Conservation (phyloP, 2,329 filamentous ascomycete species). For the Talaromyces piceae region DNA sequence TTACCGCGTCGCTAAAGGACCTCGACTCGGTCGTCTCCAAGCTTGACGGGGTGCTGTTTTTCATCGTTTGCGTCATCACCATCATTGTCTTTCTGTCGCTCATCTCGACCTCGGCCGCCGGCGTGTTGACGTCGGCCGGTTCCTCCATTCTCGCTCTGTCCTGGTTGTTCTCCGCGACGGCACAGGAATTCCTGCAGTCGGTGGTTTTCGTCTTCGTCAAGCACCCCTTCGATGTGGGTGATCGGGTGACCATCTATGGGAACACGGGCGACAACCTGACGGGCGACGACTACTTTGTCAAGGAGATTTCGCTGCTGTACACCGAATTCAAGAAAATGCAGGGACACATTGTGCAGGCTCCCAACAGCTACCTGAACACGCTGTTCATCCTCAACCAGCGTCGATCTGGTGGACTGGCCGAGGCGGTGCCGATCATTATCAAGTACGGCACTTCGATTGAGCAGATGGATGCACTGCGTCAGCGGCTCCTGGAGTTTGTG, state of each 20-base stretch:
- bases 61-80: constrained; percentile 73
- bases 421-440: constrained; percentile 74
- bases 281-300: constrained; percentile 94
- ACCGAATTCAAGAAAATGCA: constrained; percentile 99
- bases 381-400: constrained; percentile 94
- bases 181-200: constrained; percentile 89
- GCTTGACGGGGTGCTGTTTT: constrained; percentile 80
- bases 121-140: constrained; percentile 81
- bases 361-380: constrained; percentile 86
- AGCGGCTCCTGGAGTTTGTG: constrained; percentile 76
- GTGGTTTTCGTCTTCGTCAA: constrained; percentile 95
- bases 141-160: constrained; percentile 81
- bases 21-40: constrained; percentile 88
- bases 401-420: constrained; percentile 78
- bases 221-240: constrained; percentile 93
- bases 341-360: constrained; percentile 89
- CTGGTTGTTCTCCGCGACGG: constrained; percentile 87
- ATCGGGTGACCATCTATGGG: constrained; percentile 85
- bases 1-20: constrained; percentile 90
- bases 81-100: constrained; percentile 82
- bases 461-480: constrained; percentile 74
- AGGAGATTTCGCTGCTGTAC: constrained; percentile 84
- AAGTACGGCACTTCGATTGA: constrained; percentile 80
- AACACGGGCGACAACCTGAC: constrained; percentile 70
- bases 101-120: constrained; percentile 82